Evolutionary conservation across 2,329 filamentous ascomycete species (phyloP).

Genomic region (Fusarium buxicola): DNA sequence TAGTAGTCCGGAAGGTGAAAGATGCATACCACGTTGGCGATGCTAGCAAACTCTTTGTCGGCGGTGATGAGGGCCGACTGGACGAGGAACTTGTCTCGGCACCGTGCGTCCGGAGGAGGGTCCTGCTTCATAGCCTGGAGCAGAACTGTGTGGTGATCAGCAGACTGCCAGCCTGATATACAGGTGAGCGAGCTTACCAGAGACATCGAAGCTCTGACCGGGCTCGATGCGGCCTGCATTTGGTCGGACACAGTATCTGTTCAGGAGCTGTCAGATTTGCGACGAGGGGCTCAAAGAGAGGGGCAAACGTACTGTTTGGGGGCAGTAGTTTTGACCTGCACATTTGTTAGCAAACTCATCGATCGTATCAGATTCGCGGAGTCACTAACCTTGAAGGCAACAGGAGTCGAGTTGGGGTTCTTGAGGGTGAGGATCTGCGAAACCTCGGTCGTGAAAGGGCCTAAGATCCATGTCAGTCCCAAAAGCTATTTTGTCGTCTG

Average conservation of each 20-base stretch:
- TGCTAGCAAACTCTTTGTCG: conserved; percentile 85
- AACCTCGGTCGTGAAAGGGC: conserved; percentile 75
- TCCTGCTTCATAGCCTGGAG: conserved; percentile 99
- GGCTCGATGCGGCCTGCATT: conserved; percentile 97
- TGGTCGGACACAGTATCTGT: conserved; percentile 94
- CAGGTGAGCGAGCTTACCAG: conserved; percentile 69
- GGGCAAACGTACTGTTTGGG: conserved; percentile 84
- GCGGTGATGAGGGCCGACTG: conserved; percentile 87
- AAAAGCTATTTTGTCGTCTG: conserved; percentile 11
- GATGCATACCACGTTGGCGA: conserved; percentile 79
- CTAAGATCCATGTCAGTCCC: conserved; percentile 54
- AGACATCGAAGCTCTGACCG: conserved; percentile 89
- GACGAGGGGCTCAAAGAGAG: conserved; percentile 22
- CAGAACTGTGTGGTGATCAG: conserved; percentile 70
- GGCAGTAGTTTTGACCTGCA: conserved; percentile 96
- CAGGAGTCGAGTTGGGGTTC: conserved; percentile 71
- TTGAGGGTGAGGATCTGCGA: conserved; percentile 72
- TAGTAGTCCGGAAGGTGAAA: background rate
- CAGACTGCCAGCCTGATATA: background rate
- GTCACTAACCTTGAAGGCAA: conserved; percentile 75
- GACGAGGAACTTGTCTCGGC: conserved; percentile 97
- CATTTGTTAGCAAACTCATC: conserved; percentile 28
- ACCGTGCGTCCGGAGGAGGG: conserved; percentile 85
- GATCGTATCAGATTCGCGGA: conserved; percentile 3
- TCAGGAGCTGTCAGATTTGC: conserved; percentile 37